Evolutionary conservation across 371 early-diverging fungal genomes (phyloP).

Genomic region (Zopfochytrium polystomum): DNA sequence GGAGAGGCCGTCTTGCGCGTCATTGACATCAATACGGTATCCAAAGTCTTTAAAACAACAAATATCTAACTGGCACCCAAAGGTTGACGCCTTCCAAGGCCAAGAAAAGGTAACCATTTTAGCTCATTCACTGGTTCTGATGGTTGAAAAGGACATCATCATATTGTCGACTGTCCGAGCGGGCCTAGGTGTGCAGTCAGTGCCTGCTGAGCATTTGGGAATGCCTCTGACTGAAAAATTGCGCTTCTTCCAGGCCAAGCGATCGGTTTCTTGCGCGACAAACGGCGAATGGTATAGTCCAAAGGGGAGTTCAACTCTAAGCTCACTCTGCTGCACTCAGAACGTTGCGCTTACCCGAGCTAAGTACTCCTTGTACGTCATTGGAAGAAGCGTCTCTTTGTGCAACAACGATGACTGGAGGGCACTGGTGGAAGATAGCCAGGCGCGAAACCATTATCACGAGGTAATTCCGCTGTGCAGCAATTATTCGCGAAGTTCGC

Average conservation of each 20-base stretch:
- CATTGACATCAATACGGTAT: conserved; percentile 88
- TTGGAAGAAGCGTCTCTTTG: conserved; percentile 74
- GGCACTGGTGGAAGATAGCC: conserved; percentile 41
- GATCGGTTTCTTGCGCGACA: conserved; percentile 92
- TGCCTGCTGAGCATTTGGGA: conserved; percentile 1
- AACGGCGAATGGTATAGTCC: conserved; percentile 39
- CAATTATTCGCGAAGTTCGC: too few relatives aligned
- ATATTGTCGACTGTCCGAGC: conserved; percentile 95
- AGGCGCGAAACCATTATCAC: conserved; percentile 12
- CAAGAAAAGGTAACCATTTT: conserved; percentile 75
- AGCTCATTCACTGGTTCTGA: conserved; percentile 1
- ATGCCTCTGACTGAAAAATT: neutral
- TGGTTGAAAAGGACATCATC: conserved; percentile 68
- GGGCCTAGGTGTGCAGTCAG: conserved; percentile 44
- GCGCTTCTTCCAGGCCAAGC: conserved; percentile 44
- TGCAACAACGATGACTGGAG: conserved; percentile 67
- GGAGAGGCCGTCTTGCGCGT: conserved; percentile 62
- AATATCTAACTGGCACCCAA: neutral
- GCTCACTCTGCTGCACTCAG: conserved; percentile 36
- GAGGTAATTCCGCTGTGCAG: too few relatives aligned
- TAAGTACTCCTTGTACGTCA: conserved; percentile 79
- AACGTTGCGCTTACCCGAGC: conserved; percentile 96
- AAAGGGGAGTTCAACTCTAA: neutral
- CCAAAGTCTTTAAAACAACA: conserved; percentile 5
- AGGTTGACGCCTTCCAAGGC: conserved; percentile 97